phyloP scores from a whole-genome alignment of 352 stramenopile genomes.

The Phytopythium oedochilum region DNA sequence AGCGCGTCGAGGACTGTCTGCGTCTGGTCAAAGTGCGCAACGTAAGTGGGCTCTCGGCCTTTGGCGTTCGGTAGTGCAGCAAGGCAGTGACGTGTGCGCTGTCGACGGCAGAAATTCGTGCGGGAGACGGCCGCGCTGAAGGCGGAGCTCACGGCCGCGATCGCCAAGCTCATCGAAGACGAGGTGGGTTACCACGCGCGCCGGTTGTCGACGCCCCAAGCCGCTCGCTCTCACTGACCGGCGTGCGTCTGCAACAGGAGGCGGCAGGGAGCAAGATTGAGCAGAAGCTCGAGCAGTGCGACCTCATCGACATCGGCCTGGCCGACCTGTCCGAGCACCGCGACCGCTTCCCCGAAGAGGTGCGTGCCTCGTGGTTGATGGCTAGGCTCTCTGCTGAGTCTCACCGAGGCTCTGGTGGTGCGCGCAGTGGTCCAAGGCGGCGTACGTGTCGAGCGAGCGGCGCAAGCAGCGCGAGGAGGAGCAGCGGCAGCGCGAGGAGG shows the following conservation, averaged over 20 bases:
- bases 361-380: constrained; percentile 10
- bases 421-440: constrained; percentile 55
- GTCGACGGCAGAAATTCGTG: constrained; percentile 57
- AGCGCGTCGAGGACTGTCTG: constrained; percentile 58
- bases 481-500: constrained; percentile 58
- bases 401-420: neutral
- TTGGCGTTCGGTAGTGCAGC: neutral
- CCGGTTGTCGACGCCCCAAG: neutral
- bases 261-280: constrained; percentile 57
- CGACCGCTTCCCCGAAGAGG: constrained; percentile 63
- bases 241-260: too few species aligned
- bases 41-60: constrained; percentile 27
- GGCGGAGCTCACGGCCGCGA: constrained; percentile 35
- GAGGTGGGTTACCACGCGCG: constrained; percentile 25
- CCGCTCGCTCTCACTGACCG: too few species aligned
- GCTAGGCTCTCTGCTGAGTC: neutral
- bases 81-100: neutral
- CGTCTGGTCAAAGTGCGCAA: constrained; percentile 74
- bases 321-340: constrained; percentile 69
- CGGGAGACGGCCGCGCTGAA: constrained; percentile 48
- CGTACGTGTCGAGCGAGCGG: constrained; percentile 41
- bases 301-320: constrained; percentile 75
- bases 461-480: constrained; percentile 56
- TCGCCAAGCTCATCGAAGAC: constrained; percentile 55
- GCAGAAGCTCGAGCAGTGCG: constrained; percentile 78